Conservation (phyloP, 2,329 filamentous ascomycete species). For the Xylaria sp. region DNA sequence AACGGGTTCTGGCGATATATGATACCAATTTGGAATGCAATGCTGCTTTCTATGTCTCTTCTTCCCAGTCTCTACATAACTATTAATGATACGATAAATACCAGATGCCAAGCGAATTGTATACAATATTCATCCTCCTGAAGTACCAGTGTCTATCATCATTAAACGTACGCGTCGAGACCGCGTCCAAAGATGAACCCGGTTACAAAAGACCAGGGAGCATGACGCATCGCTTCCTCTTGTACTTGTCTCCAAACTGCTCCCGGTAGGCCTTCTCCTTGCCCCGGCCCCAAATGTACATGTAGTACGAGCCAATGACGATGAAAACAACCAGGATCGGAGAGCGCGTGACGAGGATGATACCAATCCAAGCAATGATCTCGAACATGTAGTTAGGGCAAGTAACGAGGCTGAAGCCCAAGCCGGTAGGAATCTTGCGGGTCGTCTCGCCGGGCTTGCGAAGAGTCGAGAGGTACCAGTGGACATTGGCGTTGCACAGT, state of each 20-base stretch:
- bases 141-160: background rate
- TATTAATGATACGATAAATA: conserved; percentile 4
- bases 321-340: conserved; percentile 75
- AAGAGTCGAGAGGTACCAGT: conserved; percentile 71
- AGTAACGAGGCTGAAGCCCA: conserved; percentile 81
- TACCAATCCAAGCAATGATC: conserved; percentile 75
- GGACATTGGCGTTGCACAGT: conserved; percentile 71
- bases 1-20: background rate
- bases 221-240: conserved; percentile 85
- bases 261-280: conserved; percentile 88
- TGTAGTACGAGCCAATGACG: conserved; percentile 65
- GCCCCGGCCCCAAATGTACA: conserved; percentile 82
- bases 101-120: background rate
- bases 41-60: background rate
- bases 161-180: background rate
- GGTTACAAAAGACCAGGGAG: conserved; percentile 68
- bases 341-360: conserved; percentile 74
- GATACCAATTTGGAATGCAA: conserved; percentile 1
- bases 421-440: conserved; percentile 78
- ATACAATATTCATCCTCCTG: background rate
- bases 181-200: background rate
- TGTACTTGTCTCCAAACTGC: conserved; percentile 90
- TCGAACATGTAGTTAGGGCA: conserved; percentile 99
- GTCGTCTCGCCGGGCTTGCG: conserved; percentile 76
- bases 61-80: conserved; percentile 1